A percentile compares a stretch with the other conserved stretches of the same genome.
Evolutionary conservation across 2,329 filamentous ascomycete species (phyloP).

Genomic region (Dactylellina leptospora): DNA sequence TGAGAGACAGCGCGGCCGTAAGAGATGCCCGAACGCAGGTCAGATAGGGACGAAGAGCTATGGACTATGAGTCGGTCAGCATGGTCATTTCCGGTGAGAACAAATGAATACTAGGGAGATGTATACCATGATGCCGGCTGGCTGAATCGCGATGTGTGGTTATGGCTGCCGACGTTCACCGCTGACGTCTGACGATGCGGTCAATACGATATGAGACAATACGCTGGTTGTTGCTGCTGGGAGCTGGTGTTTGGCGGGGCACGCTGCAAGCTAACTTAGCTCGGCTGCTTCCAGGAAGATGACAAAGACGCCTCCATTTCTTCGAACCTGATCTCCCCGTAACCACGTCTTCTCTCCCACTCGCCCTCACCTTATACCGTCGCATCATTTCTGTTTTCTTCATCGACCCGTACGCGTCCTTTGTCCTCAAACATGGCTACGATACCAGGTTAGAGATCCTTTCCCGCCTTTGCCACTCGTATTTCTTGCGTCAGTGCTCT

Average conservation of each 20-base stretch:
- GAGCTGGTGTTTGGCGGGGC: conserved; percentile 37
- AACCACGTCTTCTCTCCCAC: background rate
- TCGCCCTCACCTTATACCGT: background rate
- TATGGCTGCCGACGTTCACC: no score
- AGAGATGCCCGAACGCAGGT: conserved; percentile 94
- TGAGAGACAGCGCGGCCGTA: conserved; percentile 89
- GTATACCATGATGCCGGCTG: conserved; percentile 28
- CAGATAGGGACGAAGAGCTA: conserved; percentile 95
- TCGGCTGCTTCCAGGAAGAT: no score
- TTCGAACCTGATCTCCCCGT: background rate
- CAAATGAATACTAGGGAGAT: background rate
- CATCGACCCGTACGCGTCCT: no score
- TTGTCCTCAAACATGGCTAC: conserved; percentile 28
- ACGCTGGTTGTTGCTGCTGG: background rate
- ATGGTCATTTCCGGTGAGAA: background rate
- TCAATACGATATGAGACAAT: no score
- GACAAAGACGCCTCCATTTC: background rate
- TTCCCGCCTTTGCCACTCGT: background rate
- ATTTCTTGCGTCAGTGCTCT: background rate
- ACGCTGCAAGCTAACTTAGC: conserved; percentile 25
- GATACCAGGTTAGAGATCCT: conserved; percentile 31
- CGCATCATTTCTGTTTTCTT: background rate
- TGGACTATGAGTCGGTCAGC: conserved; percentile 69
- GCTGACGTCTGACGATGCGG: no score
- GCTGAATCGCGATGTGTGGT: no score